A percentile compares a stretch with the other conserved stretches of the same genome.
Evolutionary conservation across 1,139 yeast species (phyloP).

Genomic region (Debaryomyces sp.): DNA sequence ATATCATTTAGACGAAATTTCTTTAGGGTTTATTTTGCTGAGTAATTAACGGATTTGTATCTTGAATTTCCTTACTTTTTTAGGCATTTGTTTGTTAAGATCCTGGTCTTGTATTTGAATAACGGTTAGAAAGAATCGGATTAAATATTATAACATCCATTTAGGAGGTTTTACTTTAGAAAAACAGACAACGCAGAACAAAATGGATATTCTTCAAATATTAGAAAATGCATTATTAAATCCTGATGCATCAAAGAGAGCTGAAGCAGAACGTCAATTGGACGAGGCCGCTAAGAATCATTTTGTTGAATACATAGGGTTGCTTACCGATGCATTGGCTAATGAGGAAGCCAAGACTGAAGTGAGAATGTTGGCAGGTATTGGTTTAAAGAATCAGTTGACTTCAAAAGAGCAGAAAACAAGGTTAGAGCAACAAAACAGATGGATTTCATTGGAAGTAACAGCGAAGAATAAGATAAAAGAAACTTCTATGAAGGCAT

Average conservation of each 20-base stretch:
- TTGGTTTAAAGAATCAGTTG: conserved; percentile 84
- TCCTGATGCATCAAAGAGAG: conserved; percentile 68
- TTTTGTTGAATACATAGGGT: conserved; percentile 70
- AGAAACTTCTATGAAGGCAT: conserved; percentile 62
- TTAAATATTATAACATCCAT: neutral
- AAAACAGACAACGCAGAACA: neutral
- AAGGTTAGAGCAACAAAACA: conserved; percentile 54
- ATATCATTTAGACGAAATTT: neutral
- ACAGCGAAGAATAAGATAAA: conserved; percentile 67
- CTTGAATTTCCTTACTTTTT: neutral
- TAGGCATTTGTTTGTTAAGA: neutral
- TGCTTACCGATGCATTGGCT: conserved; percentile 73
- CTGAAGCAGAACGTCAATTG: conserved; percentile 81
- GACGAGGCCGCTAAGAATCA: conserved; percentile 72
- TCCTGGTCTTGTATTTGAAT: neutral
- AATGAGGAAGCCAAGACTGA: conserved; percentile 70
- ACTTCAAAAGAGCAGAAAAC: conserved; percentile 69
- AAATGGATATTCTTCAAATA: conserved; percentile 70
- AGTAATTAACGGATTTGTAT: neutral
- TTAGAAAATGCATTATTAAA: conserved; percentile 78
- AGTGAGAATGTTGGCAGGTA: conserved; percentile 90
- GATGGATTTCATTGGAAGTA: conserved; percentile 63
- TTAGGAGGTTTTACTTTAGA: neutral
- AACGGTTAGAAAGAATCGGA: neutral
- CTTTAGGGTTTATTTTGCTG: neutral